Conservation (phyloP, 345 rosid species). For the Erysimum cheiranthoides region DNA sequence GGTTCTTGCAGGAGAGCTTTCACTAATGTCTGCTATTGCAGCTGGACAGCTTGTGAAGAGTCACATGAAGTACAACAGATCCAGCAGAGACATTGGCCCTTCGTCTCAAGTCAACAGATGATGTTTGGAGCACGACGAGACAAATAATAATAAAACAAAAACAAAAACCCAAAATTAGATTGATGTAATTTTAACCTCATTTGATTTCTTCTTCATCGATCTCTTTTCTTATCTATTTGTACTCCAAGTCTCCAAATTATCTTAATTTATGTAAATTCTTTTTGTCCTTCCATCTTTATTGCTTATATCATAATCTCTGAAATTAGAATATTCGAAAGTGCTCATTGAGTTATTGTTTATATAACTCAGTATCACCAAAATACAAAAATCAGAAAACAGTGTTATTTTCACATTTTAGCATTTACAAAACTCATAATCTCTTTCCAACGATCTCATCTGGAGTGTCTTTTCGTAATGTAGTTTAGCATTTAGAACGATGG, state of each 20-base stretch:
- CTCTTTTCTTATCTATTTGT: conserved; percentile 5
- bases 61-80: conserved; percentile 86
- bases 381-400: not conserved
- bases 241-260: not conserved
- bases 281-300: not conserved
- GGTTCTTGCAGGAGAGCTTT: conserved; percentile 83
- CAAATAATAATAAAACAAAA: conserved; percentile 24
- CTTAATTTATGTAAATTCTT: conserved; percentile 20
- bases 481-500: no score
- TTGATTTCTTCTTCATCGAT: conserved; percentile 21
- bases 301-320: not conserved
- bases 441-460: no score
- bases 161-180: not conserved
- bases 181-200: conserved; percentile 29
- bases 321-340: not conserved
- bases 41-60: conserved; percentile 82
- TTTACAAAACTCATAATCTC: no score
- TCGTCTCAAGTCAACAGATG: conserved; percentile 36
- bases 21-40: conserved; percentile 75
- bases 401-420: not conserved
- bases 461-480: no score
- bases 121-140: conserved; percentile 27
- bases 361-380: not conserved
- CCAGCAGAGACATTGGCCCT: conserved; percentile 56
- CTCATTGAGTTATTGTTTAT: no score